Percentiles rank a stretch among this genome's conserved stretches.
phyloP scores from a whole-genome alignment of 2,329 filamentous ascomycete species.

The Fragosphaeria purpurea region DNA sequence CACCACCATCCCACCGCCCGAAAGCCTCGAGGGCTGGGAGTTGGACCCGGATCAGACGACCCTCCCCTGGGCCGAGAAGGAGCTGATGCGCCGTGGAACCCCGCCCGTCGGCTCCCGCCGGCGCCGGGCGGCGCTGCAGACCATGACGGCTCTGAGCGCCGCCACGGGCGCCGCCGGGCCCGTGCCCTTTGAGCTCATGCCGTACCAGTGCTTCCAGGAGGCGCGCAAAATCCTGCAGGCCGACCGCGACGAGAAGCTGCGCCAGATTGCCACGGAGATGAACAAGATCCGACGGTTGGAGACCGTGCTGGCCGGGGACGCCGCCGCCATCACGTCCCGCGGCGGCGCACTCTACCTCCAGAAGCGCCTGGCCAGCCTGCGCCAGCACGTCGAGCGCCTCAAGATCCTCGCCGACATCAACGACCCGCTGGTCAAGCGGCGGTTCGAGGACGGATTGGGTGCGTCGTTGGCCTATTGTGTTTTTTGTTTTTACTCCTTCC shows the following conservation, averaged over 20 bases:
- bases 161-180: slow-evolving; percentile 38
- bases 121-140: slow-evolving; percentile 61
- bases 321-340: slow-evolving; percentile 44
- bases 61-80: slow-evolving; percentile 52
- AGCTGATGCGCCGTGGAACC: slow-evolving; percentile 57
- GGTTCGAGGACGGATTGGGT: slow-evolving; percentile 88
- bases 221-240: slow-evolving; percentile 71
- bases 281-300: slow-evolving; percentile 59
- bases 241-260: slow-evolving; percentile 73
- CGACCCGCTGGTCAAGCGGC: slow-evolving; percentile 85
- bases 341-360: slow-evolving; percentile 59
- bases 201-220: slow-evolving; percentile 97
- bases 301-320: slow-evolving; percentile 28
- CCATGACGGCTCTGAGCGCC: background rate
- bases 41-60: slow-evolving; percentile 61
- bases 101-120: slow-evolving; percentile 75
- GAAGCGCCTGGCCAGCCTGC: slow-evolving; percentile 58
- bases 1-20: background rate
- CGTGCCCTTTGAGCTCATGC: slow-evolving; percentile 84
- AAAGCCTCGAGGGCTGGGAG: slow-evolving; percentile 28
- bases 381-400: slow-evolving; percentile 60
- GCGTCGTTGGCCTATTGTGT: slow-evolving; percentile 21
- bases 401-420: slow-evolving; percentile 93
- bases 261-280: slow-evolving; percentile 57
- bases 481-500: background rate